A percentile compares a stretch with the other conserved stretches of the same genome.
phyloP scores from a whole-genome alignment of 2,329 filamentous ascomycete genomes.

The Botrytis elliptica region DNA sequence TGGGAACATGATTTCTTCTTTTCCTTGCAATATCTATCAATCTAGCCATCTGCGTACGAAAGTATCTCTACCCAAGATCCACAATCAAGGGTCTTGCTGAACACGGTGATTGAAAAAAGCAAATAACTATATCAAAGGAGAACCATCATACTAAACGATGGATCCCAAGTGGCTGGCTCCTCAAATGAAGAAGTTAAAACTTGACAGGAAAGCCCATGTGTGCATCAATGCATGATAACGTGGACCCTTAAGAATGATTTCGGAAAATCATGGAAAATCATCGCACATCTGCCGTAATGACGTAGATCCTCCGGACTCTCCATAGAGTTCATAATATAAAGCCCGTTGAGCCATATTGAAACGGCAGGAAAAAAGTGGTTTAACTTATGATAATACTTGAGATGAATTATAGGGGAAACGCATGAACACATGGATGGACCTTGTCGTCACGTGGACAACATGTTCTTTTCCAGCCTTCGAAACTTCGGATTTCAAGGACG shows the following conservation, averaged over 20 bases:
- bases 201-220: conserved; percentile 20
- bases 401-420: neutral
- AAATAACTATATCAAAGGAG: neutral
- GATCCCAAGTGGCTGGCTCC: neutral
- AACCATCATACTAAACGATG: neutral
- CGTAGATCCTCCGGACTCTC: conserved; percentile 17
- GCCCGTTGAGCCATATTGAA: neutral
- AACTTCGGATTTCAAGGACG: neutral
- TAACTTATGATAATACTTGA: neutral
- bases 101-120: neutral
- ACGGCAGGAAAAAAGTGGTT: neutral
- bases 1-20: neutral
- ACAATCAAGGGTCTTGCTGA: conserved; percentile 9
- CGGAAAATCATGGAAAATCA: conserved; percentile 10
- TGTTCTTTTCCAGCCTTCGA: neutral
- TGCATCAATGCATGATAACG: conserved; percentile 19
- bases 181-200: neutral
- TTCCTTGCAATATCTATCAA: neutral
- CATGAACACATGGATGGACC: conserved; percentile 7
- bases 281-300: conserved; percentile 18
- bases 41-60: conserved; percentile 15
- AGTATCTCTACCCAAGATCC: neutral
- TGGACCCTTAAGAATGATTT: conserved; percentile 10
- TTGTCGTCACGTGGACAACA: conserved; percentile 13
- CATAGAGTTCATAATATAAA: neutral